Evolutionary conservation across 345 rosid species (phyloP).

Genomic region (Aegle marmelos): DNA sequence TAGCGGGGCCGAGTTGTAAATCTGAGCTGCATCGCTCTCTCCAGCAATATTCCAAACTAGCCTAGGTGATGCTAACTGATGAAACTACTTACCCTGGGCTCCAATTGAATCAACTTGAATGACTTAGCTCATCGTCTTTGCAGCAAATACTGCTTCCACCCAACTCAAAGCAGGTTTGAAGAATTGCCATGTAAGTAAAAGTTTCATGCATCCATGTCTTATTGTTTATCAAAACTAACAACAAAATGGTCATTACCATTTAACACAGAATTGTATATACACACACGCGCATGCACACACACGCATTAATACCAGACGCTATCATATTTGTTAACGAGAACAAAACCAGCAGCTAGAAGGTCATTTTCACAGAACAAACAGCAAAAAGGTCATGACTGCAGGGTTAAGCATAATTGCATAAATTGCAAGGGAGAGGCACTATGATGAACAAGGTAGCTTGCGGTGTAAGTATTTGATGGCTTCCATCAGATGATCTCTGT

Average conservation of each 20-base stretch:
- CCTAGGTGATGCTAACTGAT: not conserved
- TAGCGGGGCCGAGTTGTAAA: not conserved
- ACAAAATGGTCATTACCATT: not conserved
- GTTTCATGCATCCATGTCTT: not conserved
- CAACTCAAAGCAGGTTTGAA: not conserved
- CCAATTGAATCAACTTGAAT: not conserved
- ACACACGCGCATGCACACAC: too few relatives aligned
- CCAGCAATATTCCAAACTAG: not conserved
- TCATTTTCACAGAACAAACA: too few relatives aligned
- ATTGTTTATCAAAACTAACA: not conserved
- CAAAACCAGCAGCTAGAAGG: not conserved
- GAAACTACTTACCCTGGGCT: not conserved
- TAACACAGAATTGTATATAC: not conserved
- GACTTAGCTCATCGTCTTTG: not conserved
- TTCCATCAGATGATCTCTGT: conserved; percentile 27
- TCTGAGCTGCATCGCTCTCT: not conserved
- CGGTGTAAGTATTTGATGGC: conserved; percentile 17
- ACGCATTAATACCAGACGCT: not conserved
- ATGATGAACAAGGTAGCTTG: not conserved
- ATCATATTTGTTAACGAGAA: not conserved
- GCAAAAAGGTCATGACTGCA: too few relatives aligned
- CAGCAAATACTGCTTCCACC: not conserved
- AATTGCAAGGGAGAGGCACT: too few relatives aligned
- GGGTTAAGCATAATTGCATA: too few relatives aligned
- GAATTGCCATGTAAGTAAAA: not conserved